Evolutionary conservation across 2,329 filamentous ascomycete species (phyloP).

Genomic region (Ophiostoma populinum): DNA sequence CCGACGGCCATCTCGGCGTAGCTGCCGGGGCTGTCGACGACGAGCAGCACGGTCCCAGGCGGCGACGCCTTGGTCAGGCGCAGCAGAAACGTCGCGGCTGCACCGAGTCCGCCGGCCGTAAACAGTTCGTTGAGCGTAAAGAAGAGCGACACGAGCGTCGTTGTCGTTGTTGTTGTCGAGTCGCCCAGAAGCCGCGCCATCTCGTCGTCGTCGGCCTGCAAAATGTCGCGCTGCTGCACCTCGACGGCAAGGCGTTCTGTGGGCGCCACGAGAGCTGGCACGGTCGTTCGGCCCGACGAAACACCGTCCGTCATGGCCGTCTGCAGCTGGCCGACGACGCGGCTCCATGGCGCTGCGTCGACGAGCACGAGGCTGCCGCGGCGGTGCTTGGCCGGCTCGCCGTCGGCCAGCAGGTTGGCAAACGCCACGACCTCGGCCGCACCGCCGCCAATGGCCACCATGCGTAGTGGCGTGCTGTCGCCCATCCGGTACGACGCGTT

Average conservation of each 20-base stretch:
- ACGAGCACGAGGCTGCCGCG: constrained; percentile 41
- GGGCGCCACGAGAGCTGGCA: constrained; percentile 23
- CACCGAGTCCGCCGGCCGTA: constrained; percentile 50
- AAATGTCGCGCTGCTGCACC: constrained; percentile 32
- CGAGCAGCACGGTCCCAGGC: constrained; percentile 51
- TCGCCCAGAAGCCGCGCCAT: constrained; percentile 18
- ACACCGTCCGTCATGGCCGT: constrained; percentile 30
- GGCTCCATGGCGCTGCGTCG: constrained; percentile 66
- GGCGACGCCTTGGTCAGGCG: constrained; percentile 42
- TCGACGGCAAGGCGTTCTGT: constrained; percentile 19
- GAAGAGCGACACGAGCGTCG: constrained; percentile 59
- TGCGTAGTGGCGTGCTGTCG: constrained; percentile 1
- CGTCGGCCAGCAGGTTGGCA: constrained; percentile 23
- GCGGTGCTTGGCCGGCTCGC: constrained; percentile 8
- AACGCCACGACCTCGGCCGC: constrained; percentile 44
- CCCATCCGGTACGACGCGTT: too few relatives aligned
- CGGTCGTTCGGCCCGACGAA: too few relatives aligned
- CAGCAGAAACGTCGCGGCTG: constrained; percentile 62
- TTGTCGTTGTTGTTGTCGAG: constrained; percentile 10
- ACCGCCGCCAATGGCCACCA: constrained; percentile 30
- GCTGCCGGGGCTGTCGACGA: constrained; percentile 84
- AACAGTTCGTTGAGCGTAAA: constrained; percentile 97
- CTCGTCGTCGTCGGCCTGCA: constrained; percentile 21
- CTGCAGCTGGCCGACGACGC: constrained; percentile 42
- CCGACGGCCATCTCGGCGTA: constrained; percentile 71